Conservation (phyloP, 2,329 filamentous ascomycete genomes). For the Aspergillus aculeatus region DNA sequence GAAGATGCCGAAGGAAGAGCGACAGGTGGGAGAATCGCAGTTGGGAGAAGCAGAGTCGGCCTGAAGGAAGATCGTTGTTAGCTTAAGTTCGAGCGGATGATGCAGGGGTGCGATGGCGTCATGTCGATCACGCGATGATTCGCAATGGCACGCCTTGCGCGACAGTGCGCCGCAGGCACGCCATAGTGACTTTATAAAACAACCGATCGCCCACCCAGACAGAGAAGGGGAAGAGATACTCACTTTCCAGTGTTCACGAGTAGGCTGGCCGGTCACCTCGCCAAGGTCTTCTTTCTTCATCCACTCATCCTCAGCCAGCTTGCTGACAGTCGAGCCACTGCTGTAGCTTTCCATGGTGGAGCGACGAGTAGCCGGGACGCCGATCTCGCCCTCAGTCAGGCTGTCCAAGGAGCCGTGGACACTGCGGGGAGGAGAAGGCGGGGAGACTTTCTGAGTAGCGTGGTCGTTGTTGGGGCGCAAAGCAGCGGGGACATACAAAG, state of each 20-base stretch:
- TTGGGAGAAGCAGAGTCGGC: slow-evolving; percentile 57
- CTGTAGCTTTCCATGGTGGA: slow-evolving; percentile 43
- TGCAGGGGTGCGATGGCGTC: slow-evolving; percentile 8
- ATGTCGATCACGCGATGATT: slow-evolving; percentile 28
- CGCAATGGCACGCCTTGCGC: slow-evolving; percentile 22
- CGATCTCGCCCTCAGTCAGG: slow-evolving; percentile 37
- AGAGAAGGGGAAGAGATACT: slow-evolving; percentile 21
- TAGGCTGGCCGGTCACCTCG: slow-evolving; percentile 59
- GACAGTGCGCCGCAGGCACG: slow-evolving; percentile 23
- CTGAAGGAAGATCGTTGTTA: slow-evolving; percentile 36
- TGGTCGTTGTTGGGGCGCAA: slow-evolving; percentile 62
- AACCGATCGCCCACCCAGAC: slow-evolving; percentile 1
- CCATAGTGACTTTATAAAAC: slow-evolving; percentile 25
- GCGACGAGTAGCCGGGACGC: slow-evolving; percentile 37
- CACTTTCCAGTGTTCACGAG: slow-evolving; percentile 66
- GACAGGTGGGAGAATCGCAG: slow-evolving; percentile 60
- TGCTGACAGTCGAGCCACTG: slow-evolving; percentile 40
- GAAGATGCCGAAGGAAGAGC: slow-evolving; percentile 60
- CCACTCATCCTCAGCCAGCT: slow-evolving; percentile 54
- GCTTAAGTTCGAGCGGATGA: slow-evolving; percentile 4
- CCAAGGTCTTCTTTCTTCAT: slow-evolving; percentile 54
- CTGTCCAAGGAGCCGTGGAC: slow-evolving; percentile 56
- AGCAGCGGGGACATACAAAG: slow-evolving; percentile 63
- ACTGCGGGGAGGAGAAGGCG: slow-evolving; percentile 53
- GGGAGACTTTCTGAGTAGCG: slow-evolving; percentile 41